Conservation (phyloP, 106 monocot species). For the Dactylorhiza incarnata region DNA sequence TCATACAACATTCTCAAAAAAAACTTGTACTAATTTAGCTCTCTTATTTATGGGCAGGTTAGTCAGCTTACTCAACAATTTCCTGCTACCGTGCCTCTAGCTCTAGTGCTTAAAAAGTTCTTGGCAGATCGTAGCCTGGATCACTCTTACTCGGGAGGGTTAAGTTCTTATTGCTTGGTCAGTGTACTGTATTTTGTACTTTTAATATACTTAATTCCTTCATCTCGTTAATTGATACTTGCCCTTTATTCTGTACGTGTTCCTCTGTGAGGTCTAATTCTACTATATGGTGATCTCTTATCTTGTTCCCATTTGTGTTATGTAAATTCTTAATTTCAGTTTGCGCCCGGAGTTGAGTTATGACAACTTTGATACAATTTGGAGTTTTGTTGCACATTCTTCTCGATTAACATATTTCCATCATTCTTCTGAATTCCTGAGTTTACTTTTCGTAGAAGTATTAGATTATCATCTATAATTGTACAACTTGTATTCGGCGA, state of each 20-base stretch:
- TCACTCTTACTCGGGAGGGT: conserved; percentile 88
- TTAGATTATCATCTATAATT: too few species aligned
- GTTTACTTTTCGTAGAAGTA: too few species aligned
- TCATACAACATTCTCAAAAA: not conserved
- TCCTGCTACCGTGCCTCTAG: conserved; percentile 85
- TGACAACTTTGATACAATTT: too few species aligned
- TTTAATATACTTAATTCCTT: not conserved
- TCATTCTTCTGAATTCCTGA: too few species aligned
- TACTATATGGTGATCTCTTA: too few species aligned
- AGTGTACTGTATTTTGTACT: conserved; percentile 14
- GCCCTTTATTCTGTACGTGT: not conserved
- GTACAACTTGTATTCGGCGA: too few species aligned
- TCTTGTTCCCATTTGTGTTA: too few species aligned
- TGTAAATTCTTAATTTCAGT: too few species aligned
- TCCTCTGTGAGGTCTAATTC: not conserved
- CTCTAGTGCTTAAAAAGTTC: conserved; percentile 91
- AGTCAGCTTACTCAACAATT: conserved; percentile 87
- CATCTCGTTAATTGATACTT: not conserved
- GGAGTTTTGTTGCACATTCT: too few species aligned
- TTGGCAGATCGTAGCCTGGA: conserved; percentile 93
- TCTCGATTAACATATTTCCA: too few species aligned
- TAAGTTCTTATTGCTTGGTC: conserved; percentile 98
- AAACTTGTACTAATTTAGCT: not conserved
- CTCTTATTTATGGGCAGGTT: conserved; percentile 42
- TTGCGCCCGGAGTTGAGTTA: too few species aligned